Percentiles rank a stretch among this genome's conserved stretches.
Evolutionary conservation across 176 grass and related monocot genomes (phyloP).

Genomic region (Puccinellia tenuiflora): DNA sequence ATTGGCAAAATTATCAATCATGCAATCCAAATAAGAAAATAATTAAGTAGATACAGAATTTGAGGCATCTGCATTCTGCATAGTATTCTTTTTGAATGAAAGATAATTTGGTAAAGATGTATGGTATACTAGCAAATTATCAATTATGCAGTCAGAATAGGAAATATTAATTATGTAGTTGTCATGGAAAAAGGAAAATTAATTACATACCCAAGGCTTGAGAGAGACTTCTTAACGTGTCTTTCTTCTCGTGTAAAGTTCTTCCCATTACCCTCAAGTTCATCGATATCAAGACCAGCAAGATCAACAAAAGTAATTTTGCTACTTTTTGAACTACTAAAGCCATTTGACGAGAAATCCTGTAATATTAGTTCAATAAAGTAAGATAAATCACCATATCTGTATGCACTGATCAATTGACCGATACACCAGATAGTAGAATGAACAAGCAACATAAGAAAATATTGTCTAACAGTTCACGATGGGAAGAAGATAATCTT

Average conservation of each 20-base stretch:
- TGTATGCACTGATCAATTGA: not conserved
- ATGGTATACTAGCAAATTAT: not conserved
- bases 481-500: not conserved
- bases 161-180: not conserved
- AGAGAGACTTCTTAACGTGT: slow-evolving; percentile 80
- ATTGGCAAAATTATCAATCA: not conserved
- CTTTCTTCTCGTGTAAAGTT: slow-evolving; percentile 65
- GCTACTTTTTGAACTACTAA: slow-evolving; percentile 87
- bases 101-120: not conserved
- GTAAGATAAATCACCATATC: slow-evolving; percentile 10
- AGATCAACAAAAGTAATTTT: slow-evolving; percentile 88
- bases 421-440: not conserved
- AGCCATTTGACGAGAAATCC: slow-evolving; percentile 62
- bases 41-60: not conserved
- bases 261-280: slow-evolving; percentile 51
- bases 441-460: not conserved
- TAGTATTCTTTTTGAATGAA: not conserved
- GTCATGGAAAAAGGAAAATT: not conserved
- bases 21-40: not conserved
- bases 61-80: slow-evolving; percentile 5
- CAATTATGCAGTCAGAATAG: not conserved
- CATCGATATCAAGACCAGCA: slow-evolving; percentile 66
- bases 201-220: slow-evolving; percentile 82
- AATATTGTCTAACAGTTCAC: not conserved
- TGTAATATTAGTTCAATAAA: slow-evolving; percentile 37